Percentiles rank a stretch among this genome's conserved stretches.
Conservation (phyloP, 225 moss, liverwort and hornwort species). For the Sphagnum contortum region DNA sequence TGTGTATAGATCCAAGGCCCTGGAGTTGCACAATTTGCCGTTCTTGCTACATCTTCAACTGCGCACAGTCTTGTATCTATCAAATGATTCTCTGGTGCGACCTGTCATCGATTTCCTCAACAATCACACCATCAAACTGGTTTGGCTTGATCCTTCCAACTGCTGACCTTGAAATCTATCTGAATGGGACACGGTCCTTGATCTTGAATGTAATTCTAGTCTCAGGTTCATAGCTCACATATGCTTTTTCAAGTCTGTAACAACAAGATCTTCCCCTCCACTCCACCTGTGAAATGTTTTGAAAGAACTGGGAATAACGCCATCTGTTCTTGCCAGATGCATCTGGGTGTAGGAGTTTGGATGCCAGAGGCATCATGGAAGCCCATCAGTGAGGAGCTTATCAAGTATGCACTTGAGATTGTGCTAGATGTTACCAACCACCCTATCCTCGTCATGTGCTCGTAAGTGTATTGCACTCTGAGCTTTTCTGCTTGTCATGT, state of each 20-base stretch:
- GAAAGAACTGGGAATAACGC: neutral
- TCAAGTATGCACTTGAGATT: conserved; percentile 92
- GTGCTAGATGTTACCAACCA: conserved; percentile 86
- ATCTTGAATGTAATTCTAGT: no score
- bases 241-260: no score
- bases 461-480: conserved; percentile 45
- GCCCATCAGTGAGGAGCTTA: conserved; percentile 95
- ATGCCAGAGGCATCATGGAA: conserved; percentile 93
- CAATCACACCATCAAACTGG: conserved; percentile 41
- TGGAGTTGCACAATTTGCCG: conserved; percentile 72
- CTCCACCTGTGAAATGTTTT: neutral
- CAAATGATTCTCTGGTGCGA: conserved; percentile 50
- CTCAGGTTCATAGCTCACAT: no score
- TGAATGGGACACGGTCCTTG: no score
- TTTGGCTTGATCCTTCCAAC: neutral
- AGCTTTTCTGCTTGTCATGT: conserved; percentile 57
- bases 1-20: conserved; percentile 82
- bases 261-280: neutral
- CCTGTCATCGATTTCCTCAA: conserved; percentile 72
- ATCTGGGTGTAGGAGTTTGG: conserved; percentile 75
- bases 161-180: neutral
- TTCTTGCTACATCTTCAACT: conserved; percentile 79
- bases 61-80: conserved; percentile 79
- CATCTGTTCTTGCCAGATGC: conserved; percentile 35
- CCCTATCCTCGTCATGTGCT: conserved; percentile 96